Conservation (phyloP, 1,139 yeast genomes). For the Taphrina confusa region DNA sequence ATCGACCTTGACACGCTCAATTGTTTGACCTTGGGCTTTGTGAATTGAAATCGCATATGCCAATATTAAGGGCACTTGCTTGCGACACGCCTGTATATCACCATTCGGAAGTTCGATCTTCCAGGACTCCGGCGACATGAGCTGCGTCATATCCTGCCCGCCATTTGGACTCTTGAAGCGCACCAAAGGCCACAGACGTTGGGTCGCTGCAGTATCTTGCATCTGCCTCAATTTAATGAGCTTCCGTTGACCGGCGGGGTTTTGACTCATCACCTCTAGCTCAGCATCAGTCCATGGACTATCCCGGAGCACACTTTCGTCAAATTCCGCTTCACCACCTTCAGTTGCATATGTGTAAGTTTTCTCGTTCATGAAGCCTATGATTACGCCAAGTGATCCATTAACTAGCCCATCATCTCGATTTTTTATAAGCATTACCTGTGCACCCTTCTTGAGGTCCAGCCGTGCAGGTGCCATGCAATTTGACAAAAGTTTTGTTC, state of each 20-base stretch:
- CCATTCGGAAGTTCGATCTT: constrained; percentile 63
- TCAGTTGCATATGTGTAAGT: constrained; percentile 48
- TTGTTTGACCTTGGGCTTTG: constrained; percentile 94
- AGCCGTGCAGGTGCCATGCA: constrained; percentile 70
- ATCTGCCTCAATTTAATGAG: constrained; percentile 26
- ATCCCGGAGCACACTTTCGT: constrained; percentile 12
- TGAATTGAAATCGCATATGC: constrained; percentile 97
- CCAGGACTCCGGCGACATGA: constrained; percentile 77
- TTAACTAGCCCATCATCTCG: constrained; percentile 84
- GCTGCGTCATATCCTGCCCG: constrained; percentile 57
- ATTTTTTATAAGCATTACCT: constrained; percentile 94
- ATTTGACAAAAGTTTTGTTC: constrained; percentile 53
- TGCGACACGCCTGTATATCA: constrained; percentile 56
- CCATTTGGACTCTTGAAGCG: constrained; percentile 72
- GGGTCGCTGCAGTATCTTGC: constrained; percentile 24
- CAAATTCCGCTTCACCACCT: constrained; percentile 35
- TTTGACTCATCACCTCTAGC: constrained; percentile 25
- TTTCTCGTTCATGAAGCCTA: constrained; percentile 68
- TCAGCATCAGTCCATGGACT: constrained; percentile 36
- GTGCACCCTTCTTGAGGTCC: constrained; percentile 75
- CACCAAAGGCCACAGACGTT: constrained; percentile 63
- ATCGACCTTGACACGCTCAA: constrained; percentile 80
- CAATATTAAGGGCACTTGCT: constrained; percentile 77
- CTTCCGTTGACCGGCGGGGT: constrained; percentile 29
- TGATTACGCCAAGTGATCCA: constrained; percentile 85